Evolutionary conservation across 306 rosid genomes (phyloP), one percentile per base, ranked within the genome.

Genomic region (Trifolium subterraneum): DNA sequence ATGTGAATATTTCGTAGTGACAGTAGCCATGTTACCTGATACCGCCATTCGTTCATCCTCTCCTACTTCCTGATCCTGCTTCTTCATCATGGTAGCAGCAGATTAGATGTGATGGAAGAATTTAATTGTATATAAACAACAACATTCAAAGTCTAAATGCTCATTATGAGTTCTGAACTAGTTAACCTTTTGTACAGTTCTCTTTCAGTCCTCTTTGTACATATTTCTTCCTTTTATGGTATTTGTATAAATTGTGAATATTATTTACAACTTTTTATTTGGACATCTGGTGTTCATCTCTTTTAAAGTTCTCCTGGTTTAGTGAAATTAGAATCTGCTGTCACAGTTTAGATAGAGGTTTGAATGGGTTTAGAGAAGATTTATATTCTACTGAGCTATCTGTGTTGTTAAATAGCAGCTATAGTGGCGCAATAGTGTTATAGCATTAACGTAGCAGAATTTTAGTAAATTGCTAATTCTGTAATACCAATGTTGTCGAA

Each of bases 1-100:
- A 70, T 88, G 97, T 87, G 99, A 95, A 92, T 95, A 85, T 84
- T 95, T 88, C 68, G 77, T 95, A 72, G 99, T 92, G 83, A 95
- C 99, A 62, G 85, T 92, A 86, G 99, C 99, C 55, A 90, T 95
- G 97, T 88, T 95, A 86, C 99, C 99, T 20, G 99, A 85, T 81
- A 85, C 88, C 81, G 76, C 88, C 64, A 88, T 95, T 95, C 96
- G 89, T 90, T 87, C 96, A 74, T 71, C 95, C 51, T 72, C 96
- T 76, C 79, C 97, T 23, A 56, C 63, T 95, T 95, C 99, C 97
- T 95, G 99, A 95, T 90, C 92, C 86, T 86, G 92, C 90, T 60
- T 78, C 90, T 64, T 76, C 79, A 66, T 81, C 78, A 56, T 74
- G 76, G 63, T 12, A 56, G 89, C 93, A 85, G 89, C 93, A 86